A percentile compares a stretch with the other conserved stretches of the same genome.
Evolutionary conservation across 2,329 filamentous ascomycete genomes (phyloP).

Genomic region (Fusarium redolens): DNA sequence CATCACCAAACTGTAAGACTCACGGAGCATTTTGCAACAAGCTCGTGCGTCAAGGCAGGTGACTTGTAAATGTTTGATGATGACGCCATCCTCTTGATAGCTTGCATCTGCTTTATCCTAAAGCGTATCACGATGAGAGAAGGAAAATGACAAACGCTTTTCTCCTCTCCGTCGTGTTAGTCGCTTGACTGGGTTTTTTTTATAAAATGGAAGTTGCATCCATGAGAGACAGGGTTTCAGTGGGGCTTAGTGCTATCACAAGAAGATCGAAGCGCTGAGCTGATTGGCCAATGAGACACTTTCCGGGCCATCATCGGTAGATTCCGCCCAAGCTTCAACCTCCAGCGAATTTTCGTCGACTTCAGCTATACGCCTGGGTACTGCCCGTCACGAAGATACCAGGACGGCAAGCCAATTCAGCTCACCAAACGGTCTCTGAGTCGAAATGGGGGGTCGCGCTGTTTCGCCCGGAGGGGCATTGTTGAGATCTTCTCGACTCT

Average conservation of each 20-base stretch:
- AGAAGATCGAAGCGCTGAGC: neutral
- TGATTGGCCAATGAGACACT: constrained; percentile 34
- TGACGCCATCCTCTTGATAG: constrained; percentile 59
- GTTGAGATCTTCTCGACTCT: constrained; percentile 88
- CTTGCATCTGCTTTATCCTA: constrained; percentile 44
- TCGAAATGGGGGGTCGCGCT: constrained; percentile 49
- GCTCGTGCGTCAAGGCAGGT: constrained; percentile 80
- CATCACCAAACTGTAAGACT: constrained; percentile 48
- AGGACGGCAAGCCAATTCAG: constrained; percentile 48
- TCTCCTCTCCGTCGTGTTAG: constrained; percentile 15
- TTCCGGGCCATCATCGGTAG: constrained; percentile 51
- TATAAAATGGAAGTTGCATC: constrained; percentile 17
- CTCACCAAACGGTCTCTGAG: constrained; percentile 42
- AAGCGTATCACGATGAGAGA: neutral
- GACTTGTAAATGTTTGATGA: constrained; percentile 62
- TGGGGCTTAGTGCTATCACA: constrained; percentile 30
- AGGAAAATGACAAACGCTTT: neutral
- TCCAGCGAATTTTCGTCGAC: constrained; percentile 48
- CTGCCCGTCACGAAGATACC: constrained; percentile 35
- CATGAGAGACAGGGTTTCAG: constrained; percentile 33
- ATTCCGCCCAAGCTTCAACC: constrained; percentile 37
- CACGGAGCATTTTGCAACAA: constrained; percentile 84
- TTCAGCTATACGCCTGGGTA: constrained; percentile 23
- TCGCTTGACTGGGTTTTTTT: constrained; percentile 20
- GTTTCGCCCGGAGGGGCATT: constrained; percentile 74